These are phyloP conservation scores for Dactylonectria macrodidyma DNA, from an alignment of 2,329 filamentous ascomycete genomes.

Conservation along the genomic window DNA sequence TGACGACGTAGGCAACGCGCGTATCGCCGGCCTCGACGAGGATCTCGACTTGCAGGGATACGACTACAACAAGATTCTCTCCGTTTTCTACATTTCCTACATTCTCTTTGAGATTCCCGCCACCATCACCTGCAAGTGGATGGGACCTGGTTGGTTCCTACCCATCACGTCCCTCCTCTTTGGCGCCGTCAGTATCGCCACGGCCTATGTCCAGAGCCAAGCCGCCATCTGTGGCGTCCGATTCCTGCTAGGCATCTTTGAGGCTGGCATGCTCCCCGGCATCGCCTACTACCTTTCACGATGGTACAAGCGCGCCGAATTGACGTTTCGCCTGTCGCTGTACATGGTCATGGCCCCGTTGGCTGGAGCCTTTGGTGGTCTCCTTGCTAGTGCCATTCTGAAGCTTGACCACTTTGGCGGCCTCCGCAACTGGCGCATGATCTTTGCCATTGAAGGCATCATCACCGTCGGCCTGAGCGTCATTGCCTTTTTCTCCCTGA, in stretches of 20 bases:
- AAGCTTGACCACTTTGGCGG: slow-evolving; percentile 69
- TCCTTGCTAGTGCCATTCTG: slow-evolving; percentile 74
- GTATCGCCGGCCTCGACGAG: slow-evolving; percentile 69
- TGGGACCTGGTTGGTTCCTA: slow-evolving; percentile 77
- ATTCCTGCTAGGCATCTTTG: slow-evolving; percentile 73
- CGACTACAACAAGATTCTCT: slow-evolving; percentile 75
- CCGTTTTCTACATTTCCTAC: slow-evolving; percentile 76
- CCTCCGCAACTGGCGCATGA: slow-evolving; percentile 76
- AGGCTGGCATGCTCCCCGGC: slow-evolving; percentile 76
- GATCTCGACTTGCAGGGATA: slow-evolving; percentile 70
- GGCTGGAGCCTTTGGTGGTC: slow-evolving; percentile 77
- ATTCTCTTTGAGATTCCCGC: slow-evolving; percentile 76
- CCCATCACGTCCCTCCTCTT: slow-evolving; percentile 70
- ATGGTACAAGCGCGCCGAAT: slow-evolving; percentile 75
- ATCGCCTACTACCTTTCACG: slow-evolving; percentile 76
- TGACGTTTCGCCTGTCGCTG: slow-evolving; percentile 73
- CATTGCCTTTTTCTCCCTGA: slow-evolving; percentile 73
- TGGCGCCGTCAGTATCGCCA: slow-evolving; percentile 71
- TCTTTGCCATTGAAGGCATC: slow-evolving; percentile 79
- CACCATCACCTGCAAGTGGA: slow-evolving; percentile 74
- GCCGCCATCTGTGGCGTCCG: slow-evolving; percentile 67
- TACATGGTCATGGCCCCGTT: slow-evolving; percentile 78
- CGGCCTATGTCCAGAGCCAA: slow-evolving; percentile 70
- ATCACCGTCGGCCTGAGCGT: slow-evolving; percentile 68
- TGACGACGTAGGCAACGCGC: slow-evolving; percentile 59